phyloP scores from a whole-genome alignment of 139 green algal species.

The Chlorella ohadii region DNA sequence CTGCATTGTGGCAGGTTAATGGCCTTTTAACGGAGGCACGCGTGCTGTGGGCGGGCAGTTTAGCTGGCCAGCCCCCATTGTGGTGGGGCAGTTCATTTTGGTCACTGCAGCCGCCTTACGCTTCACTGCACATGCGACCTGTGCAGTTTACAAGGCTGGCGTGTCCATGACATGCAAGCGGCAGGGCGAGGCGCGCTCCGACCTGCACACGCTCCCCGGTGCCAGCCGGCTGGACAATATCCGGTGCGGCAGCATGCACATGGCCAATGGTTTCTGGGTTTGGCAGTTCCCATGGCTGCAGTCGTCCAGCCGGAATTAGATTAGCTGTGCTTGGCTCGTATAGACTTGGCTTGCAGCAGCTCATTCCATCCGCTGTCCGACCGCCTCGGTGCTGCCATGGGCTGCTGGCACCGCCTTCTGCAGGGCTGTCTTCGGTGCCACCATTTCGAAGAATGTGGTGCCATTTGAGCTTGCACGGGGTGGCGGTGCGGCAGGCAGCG shows the following conservation, averaged over 20 bases:
- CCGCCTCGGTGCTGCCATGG: not conserved
- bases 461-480: constrained; percentile 43
- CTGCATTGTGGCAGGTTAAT: no score
- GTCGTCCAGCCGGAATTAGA: no score
- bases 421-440: constrained; percentile 81
- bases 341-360: no score
- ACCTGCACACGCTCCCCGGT: constrained; percentile 73
- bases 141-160: constrained; percentile 60
- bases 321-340: no score
- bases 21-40: no score
- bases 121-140: not conserved
- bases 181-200: constrained; percentile 78
- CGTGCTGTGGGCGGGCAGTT: no score
- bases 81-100: no score
- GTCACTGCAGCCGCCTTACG: no score
- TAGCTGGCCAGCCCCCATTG: no score
- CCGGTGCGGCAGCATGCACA: not conserved
- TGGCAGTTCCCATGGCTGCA: no score
- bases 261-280: no score
- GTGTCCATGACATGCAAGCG: constrained; percentile 63
- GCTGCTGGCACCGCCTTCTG: not conserved
- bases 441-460: constrained; percentile 76
- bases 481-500: not conserved
- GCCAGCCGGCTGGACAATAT: constrained; percentile 27
- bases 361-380: not conserved